phyloP scores from a whole-genome alignment of 1,139 yeast species.

The Yamadazyma siamensis region DNA sequence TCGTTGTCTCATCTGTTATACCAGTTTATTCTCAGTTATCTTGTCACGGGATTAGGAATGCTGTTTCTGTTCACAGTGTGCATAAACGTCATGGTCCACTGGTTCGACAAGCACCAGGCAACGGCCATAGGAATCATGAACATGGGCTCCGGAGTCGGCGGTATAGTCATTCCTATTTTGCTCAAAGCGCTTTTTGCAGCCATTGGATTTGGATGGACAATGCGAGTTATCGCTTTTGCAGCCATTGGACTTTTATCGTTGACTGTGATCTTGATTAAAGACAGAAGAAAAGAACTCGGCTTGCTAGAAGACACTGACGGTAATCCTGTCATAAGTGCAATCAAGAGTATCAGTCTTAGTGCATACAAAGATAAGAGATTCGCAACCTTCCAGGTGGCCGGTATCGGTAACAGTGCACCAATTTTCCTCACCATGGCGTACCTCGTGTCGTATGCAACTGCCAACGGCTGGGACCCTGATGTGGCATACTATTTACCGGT shows the following conservation, averaged over 20 bases:
- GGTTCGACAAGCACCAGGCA: slow-evolving; percentile 20
- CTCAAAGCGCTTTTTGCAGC: slow-evolving; percentile 19
- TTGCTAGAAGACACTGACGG: not conserved
- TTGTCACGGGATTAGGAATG: slow-evolving; percentile 22
- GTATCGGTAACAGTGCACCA: slow-evolving; percentile 18
- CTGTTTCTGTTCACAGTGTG: slow-evolving; percentile 25
- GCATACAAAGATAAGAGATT: slow-evolving; percentile 19
- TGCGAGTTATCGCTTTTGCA: slow-evolving; percentile 21
- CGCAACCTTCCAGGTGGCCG: slow-evolving; percentile 18
- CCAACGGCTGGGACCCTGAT: slow-evolving; percentile 20
- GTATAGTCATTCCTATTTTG: slow-evolving; percentile 24
- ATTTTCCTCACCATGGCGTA: slow-evolving; percentile 24
- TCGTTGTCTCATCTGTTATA: slow-evolving; percentile 20
- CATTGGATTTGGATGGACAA: slow-evolving; percentile 29
- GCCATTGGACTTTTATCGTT: not conserved
- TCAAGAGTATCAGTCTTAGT: slow-evolving; percentile 19
- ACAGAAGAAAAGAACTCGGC: slow-evolving; percentile 20
- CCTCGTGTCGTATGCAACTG: slow-evolving; percentile 27
- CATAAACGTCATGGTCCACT: slow-evolving; percentile 23
- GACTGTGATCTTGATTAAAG: slow-evolving; percentile 15
- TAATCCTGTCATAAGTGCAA: slow-evolving; percentile 8
- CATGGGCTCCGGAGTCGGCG: slow-evolving; percentile 30
- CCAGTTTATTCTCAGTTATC: slow-evolving; percentile 24
- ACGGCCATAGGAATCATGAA: slow-evolving; percentile 24
- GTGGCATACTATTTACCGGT: slow-evolving; percentile 23